Percentiles rank a stretch among this genome's conserved stretches.
Evolutionary conservation across 208 protist genomes (phyloP).

Genomic region (Crithidia acanthocephali): DNA sequence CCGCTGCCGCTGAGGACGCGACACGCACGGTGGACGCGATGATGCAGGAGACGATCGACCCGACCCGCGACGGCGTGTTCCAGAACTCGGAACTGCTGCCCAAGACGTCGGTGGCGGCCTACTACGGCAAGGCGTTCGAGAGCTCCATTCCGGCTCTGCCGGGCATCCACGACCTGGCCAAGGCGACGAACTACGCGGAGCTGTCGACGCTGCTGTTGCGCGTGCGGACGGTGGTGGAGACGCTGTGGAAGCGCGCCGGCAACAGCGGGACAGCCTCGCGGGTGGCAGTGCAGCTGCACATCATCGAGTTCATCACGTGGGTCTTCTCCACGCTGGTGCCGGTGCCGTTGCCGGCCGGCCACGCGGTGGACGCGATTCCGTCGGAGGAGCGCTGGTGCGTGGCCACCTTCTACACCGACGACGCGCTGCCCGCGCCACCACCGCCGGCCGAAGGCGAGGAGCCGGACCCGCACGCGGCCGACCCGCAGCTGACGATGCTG

Average conservation of each 20-base stretch:
- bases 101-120: constrained; percentile 32
- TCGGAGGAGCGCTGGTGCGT: constrained; percentile 29
- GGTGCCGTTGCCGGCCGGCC: constrained; percentile 41
- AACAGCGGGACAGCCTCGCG: constrained; percentile 71
- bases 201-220: constrained; percentile 35
- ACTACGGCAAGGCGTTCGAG: constrained; percentile 49
- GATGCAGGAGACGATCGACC: constrained; percentile 23
- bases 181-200: constrained; percentile 28
- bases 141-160: constrained; percentile 33
- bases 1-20: neutral
- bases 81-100: constrained; percentile 52
- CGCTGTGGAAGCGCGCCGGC: constrained; percentile 53
- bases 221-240: constrained; percentile 31
- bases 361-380: constrained; percentile 19
- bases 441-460: neutral
- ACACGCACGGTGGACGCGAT: constrained; percentile 14
- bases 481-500: constrained; percentile 52
- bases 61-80: constrained; percentile 26
- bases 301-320: constrained; percentile 77
- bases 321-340: constrained; percentile 64
- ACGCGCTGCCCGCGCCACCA: neutral
- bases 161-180: constrained; percentile 32
- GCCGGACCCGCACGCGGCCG: constrained; percentile 20
- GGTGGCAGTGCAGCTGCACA: constrained; percentile 78
- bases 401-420: constrained; percentile 32